Percentiles rank a stretch among this genome's conserved stretches.
These are phyloP conservation scores for Xerophyta viscosa DNA, from an alignment of 106 monocot genomes.

Conservation along the genomic window DNA sequence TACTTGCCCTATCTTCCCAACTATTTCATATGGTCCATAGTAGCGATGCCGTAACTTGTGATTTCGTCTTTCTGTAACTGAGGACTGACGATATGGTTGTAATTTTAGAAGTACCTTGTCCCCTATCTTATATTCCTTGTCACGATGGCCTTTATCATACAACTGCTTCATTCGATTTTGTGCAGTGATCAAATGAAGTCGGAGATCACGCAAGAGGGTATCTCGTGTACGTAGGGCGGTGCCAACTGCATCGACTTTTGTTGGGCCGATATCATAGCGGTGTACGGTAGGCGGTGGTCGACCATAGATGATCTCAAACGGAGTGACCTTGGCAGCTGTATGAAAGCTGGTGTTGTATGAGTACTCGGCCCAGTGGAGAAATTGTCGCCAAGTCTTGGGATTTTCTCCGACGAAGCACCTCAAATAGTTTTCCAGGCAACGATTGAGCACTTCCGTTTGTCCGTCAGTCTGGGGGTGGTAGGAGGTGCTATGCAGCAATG, in stretches of 20 bases:
- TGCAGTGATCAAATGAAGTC: background rate
- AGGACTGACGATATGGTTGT: slow-evolving; percentile 6
- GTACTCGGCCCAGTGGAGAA: slow-evolving; percentile 3
- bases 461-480: slow-evolving; percentile 14
- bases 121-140: background rate
- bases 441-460: slow-evolving; percentile 8
- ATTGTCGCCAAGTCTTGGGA: background rate
- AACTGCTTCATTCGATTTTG: slow-evolving; percentile 1
- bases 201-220: background rate
- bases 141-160: background rate
- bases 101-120: slow-evolving; percentile 5
- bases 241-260: background rate
- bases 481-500: background rate
- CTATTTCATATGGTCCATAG: background rate
- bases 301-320: slow-evolving; percentile 10
- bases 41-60: background rate
- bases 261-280: background rate
- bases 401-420: background rate
- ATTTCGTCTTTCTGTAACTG: background rate
- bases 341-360: slow-evolving; percentile 12
- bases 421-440: background rate
- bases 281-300: background rate
- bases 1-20: slow-evolving; percentile 1
- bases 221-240: background rate
- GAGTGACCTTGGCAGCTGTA: background rate